These are phyloP conservation scores for Golubevia sp. DNA, from an alignment of 1,284 basidiomycete genomes.

Conservation along the genomic window DNA sequence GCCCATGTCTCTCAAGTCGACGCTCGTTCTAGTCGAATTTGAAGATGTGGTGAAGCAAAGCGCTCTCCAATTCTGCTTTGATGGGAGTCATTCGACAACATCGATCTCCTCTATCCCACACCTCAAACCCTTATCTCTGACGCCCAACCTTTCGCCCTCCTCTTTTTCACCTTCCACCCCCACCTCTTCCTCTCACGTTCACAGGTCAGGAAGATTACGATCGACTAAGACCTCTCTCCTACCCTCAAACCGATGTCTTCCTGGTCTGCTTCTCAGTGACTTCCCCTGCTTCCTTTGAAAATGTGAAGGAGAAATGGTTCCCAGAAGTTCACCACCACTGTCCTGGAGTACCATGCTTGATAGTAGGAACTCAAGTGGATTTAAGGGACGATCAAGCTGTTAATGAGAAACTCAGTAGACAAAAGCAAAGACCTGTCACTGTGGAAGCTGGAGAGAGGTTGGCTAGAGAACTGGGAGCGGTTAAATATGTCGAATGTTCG, in stretches of 20 bases:
- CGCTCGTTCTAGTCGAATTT: no score
- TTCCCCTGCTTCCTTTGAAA: conserved; percentile 97
- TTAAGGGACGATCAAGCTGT: conserved; percentile 90
- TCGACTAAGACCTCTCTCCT: conserved; percentile 95
- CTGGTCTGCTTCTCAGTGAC: conserved; percentile 99
- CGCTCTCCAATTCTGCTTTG: no score
- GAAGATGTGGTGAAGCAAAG: no score
- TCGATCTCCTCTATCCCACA: no score
- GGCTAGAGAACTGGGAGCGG: conserved; percentile 91
- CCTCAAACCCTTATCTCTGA: no score
- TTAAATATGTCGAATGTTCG: conserved; percentile 99
- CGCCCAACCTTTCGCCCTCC: no score
- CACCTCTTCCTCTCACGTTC: not conserved
- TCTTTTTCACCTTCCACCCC: not conserved
- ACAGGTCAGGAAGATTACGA: conserved; percentile 99
- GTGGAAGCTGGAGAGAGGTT: conserved; percentile 88
- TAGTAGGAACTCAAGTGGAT: conserved; percentile 98
- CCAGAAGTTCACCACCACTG: conserved; percentile 99
- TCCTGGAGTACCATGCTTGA: conserved; percentile 98
- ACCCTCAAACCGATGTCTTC: conserved; percentile 99
- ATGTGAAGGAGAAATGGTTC: conserved; percentile 99
- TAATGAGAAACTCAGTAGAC: conserved; percentile 89
- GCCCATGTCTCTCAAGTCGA: no score
- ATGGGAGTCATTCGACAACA: not conserved
- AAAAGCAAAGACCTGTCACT: conserved; percentile 92